Evolutionary conservation across 768 basidiomycete genomes (phyloP), one percentile per base, ranked within the genome.

Genomic region (Auriscalpium vulgare): DNA sequence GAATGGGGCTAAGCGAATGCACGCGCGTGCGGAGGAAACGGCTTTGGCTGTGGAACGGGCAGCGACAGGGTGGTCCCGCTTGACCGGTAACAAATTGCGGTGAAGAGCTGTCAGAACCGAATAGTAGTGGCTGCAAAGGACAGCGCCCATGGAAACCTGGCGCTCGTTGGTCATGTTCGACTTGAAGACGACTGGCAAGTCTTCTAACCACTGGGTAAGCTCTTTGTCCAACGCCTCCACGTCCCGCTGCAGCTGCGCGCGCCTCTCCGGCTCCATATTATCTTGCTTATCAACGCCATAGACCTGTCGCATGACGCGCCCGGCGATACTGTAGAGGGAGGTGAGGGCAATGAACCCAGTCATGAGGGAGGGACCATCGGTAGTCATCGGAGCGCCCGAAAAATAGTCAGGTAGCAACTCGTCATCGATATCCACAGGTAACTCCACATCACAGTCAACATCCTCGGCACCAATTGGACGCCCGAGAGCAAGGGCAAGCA

Each of bases 401-500:
- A 84, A 88, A 67, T 86, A 90, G 62, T 87, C 83, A 8, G 80
- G 75, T 4, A 94, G 71, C 59, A 79, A 67, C 50, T 88, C 88
- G 66, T 95, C 93, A 63, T 95, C 93, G 40, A 92, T 77, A 56
- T 88, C 85, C 38, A 85, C 78, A 5, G 93, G 93, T 51, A 85
- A 74, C 67, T 94, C 91, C 36, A 90, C 88, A 66, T 95, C 93
- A 64, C 92, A 93, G 68, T 95, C 93, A 10, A 84, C 76, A 69
- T 95, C 93, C 63, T 93, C 90, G 59, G 92, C 77, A 29, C 91
- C 93, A 54, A 95, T 79, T 3, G 93, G 93, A 10, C 93, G 81
- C 48, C 93, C 93, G 13, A 95, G 77, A 13, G 91, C 86, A 52
- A 95, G 82, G 21, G 93, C 93, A 17, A 95, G 85, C 89, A 94